Base-by-base conservation (phyloP, 305 asterid species). In the Fraxinus xanthoxyloides region DNA sequence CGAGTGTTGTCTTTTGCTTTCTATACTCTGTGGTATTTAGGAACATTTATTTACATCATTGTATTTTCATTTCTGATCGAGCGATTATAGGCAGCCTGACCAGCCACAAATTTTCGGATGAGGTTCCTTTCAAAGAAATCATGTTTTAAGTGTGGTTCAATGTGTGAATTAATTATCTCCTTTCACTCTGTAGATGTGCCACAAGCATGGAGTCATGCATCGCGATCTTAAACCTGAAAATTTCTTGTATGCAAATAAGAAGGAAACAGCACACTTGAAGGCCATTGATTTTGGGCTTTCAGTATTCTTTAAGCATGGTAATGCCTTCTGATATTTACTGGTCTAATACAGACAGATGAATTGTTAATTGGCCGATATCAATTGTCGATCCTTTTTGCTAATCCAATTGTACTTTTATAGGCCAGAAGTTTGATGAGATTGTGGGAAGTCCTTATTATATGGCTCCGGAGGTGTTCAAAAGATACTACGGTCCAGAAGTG, bases 161-260 rank as follows among this genome's bases (percentile, higher is more conserved):
- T 21, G 32, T 43, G 21, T 59, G 59, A 83, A 84, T 56, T 78
- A 26, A 70, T 59, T 72, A 51, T 38, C 74, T 31, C 75, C 26
- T 72, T 9, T 17, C 51, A 65, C 83, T 70, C 79, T 85, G 75
- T 87, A 94, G 98, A 86, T 87, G 83, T 94, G 98, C 87, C 98
- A 94, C 80, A 84, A 87, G 82, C 91, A 91, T 13, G 98, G 98
- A 13, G 97, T 93, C 75, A 93, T 93, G 92, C 95, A 93, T 85
- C 93, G 98, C 28, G 97, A 93, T 86, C 96, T 94, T 67, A 94
- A 92, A 84, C 98, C 98, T 7, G 98, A 94, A 56, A 94, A 94
- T 78, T 94, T 94, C 89, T 87, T 94, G 85, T 94, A 91, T 85
- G 95, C 82, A n/a, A 90, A 92, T 85, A 90, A 84, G 87, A 91